A percentile compares a stretch with the other conserved stretches of the same genome.
These are phyloP conservation scores for Wickerhamiella azyma DNA, from an alignment of 805 yeast genomes.

Conservation along the genomic window DNA sequence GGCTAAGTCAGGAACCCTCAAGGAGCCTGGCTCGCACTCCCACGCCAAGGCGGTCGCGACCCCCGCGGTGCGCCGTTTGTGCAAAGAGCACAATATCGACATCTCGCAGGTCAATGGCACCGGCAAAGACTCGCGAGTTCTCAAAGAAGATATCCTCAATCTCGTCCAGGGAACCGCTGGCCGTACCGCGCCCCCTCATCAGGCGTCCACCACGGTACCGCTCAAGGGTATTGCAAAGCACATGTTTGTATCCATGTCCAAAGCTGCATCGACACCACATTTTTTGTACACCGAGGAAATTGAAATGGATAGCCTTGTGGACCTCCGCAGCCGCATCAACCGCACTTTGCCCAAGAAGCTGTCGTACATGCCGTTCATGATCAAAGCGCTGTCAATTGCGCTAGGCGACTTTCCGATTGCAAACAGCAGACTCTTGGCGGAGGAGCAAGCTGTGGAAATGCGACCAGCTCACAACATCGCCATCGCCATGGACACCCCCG, in stretches of 20 bases:
- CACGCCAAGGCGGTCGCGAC: constrained; percentile 20
- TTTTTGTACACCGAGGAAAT: constrained; percentile 26
- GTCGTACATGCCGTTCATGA: constrained; percentile 26
- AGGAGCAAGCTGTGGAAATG: constrained; percentile 15
- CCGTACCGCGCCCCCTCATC: background rate
- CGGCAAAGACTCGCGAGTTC: constrained; percentile 25
- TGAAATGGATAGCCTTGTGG: constrained; percentile 19
- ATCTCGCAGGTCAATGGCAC: constrained; percentile 20
- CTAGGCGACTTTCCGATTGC: constrained; percentile 21
- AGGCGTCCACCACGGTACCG: constrained; percentile 12
- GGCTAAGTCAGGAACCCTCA: background rate
- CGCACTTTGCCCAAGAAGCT: constrained; percentile 15
- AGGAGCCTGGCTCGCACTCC: background rate
- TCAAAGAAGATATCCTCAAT: constrained; percentile 24
- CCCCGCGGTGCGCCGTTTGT: constrained; percentile 25
- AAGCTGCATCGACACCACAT: constrained; percentile 24
- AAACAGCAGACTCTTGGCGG: constrained; percentile 18
- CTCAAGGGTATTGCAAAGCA: constrained; percentile 23
- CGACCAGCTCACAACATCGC: constrained; percentile 24
- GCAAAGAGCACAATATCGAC: constrained; percentile 20
- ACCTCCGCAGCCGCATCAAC: constrained; percentile 19
- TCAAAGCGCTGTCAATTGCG: constrained; percentile 25
- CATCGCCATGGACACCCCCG: constrained; percentile 26
- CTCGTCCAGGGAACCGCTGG: background rate
- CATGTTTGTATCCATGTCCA: constrained; percentile 26